A percentile compares a stretch with the other conserved stretches of the same genome.
These are phyloP conservation scores for Pyrenula massariospora DNA, from an alignment of 495 filamentous ascomycete genomes.

Conservation along the genomic window DNA sequence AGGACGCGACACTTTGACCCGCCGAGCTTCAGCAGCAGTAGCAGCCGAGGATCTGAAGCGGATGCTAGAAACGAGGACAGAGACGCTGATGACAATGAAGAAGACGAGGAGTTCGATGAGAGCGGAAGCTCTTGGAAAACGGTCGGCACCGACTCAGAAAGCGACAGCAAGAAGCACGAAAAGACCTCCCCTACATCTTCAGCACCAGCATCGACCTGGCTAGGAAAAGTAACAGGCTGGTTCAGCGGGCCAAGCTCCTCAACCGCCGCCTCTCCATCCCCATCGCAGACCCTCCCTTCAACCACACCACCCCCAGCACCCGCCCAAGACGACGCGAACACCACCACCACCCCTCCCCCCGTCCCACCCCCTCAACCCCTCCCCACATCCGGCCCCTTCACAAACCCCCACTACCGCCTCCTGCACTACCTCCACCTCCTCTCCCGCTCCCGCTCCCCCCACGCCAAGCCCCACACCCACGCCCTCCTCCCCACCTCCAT, in stretches of 20 bases:
- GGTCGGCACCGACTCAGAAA: not conserved
- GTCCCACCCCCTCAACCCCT: constrained; percentile 3
- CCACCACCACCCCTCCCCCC: not conserved
- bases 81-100: not conserved
- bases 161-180: not conserved
- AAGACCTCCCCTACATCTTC: not conserved
- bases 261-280: not conserved
- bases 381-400: constrained; percentile 29
- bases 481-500: not conserved
- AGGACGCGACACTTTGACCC: not conserved
- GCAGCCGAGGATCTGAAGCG: not conserved
- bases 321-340: not conserved
- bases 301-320: not conserved
- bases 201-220: not conserved
- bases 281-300: not conserved
- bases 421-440: constrained; percentile 29
- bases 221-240: not conserved
- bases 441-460: constrained; percentile 26
- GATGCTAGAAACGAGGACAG: not conserved
- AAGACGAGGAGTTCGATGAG: not conserved
- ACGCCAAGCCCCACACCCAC: constrained; percentile 11
- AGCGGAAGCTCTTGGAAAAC: not conserved
- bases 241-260: not conserved
- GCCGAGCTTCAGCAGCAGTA: not conserved
- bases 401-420: constrained; percentile 28